Base-by-base conservation (phyloP, 2,329 filamentous ascomycete genomes). In the Diaporthe citriasiana region DNA sequence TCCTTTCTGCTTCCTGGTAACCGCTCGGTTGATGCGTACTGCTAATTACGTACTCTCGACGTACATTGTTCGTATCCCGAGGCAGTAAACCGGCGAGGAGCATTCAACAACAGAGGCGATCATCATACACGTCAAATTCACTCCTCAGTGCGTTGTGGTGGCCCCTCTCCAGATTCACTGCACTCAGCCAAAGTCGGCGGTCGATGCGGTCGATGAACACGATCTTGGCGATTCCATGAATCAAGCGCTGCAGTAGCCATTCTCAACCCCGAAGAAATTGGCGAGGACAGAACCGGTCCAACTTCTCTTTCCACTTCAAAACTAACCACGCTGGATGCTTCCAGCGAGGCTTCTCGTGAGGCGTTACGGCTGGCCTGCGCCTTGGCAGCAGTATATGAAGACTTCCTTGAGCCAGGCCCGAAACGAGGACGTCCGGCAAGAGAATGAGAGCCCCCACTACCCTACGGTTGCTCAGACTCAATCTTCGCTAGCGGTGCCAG, bases 381-480 rank as follows among this genome's bases (percentile, higher is more conserved):
- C 45, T 42, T 71, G 22, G 45, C 69, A 51, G 45, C 45, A 33
- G 25, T 25, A 15, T 53, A 63, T n/a, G 45, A 53, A 7, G 56
- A 63, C 12, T 33, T 53, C 12, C 12, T n/a, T 10, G 45, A 47
- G 56, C 56, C 55, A n/a, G 55, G 45, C 19, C 55, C 33, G 22
- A 53, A 30, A 1, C 13, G 33, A 42, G 45, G 45, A 9, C 45
- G 45, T 30, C 38, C 33, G 33, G 33, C 33, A 63, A 12, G 45
- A 42, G 12, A 5, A 60, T 71, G 51, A 65, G 50, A 45, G 42
- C 4, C 9, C 30, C 42, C 47, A 59, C 63, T 50, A 33, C 53
- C 57, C 74, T 75, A 75, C 65, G 51, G 71, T 27, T 71, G 71
- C 47, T 74, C 74, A 22, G 71, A 73, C 13, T 75, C 71, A 19